Evolutionary conservation across 345 rosid genomes (phyloP).

Genomic region (Moricandia arvensis): DNA sequence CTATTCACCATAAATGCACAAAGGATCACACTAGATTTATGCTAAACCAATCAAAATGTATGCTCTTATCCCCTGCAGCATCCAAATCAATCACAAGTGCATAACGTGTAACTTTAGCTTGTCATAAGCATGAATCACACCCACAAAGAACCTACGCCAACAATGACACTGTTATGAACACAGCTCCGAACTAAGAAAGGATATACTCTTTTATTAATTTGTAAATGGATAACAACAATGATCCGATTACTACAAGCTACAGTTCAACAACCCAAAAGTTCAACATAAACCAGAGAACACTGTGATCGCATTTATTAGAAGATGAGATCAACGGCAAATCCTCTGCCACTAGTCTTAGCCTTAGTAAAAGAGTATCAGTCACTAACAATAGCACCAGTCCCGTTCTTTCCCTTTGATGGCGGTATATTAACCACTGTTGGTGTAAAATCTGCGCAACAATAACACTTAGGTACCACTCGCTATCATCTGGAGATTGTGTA

Average conservation of each 20-base stretch:
- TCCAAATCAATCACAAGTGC: neutral
- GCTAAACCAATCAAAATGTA: neutral
- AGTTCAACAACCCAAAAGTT: neutral
- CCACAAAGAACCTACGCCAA: neutral
- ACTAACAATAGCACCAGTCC: constrained; percentile 32
- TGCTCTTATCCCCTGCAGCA: neutral
- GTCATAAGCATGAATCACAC: neutral
- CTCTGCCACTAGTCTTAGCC: neutral
- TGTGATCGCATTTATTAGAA: neutral
- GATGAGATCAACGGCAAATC: neutral
- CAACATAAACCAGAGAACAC: neutral
- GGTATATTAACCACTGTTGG: constrained; percentile 58
- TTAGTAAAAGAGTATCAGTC: neutral
- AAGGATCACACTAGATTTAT: neutral
- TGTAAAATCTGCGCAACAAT: constrained; percentile 50
- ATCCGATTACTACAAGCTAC: neutral
- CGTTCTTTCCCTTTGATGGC: constrained; percentile 31
- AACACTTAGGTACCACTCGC: neutral
- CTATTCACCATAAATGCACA: neutral
- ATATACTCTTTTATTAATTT: neutral
- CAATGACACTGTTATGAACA: neutral
- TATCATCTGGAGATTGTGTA: neutral
- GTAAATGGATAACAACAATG: neutral
- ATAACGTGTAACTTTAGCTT: neutral
- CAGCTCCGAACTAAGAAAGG: neutral